A percentile compares a stretch with the other conserved stretches of the same genome.
Evolutionary conservation across 176 grass and related monocot genomes (phyloP).

Genomic region (Saccharum spontaneum): DNA sequence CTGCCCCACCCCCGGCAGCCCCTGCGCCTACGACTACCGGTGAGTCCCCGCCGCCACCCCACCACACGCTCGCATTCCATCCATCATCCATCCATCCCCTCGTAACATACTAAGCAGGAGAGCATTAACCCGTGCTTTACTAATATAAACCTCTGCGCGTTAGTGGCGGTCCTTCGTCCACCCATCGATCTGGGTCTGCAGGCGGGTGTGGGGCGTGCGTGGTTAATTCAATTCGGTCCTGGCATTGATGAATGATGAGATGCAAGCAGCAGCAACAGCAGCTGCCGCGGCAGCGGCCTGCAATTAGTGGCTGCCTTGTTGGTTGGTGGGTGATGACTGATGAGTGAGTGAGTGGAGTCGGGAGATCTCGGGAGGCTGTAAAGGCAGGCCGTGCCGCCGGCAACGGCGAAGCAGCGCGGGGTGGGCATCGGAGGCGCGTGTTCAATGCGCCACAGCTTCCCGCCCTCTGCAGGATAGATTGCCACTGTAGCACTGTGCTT

Average conservation of each 20-base stretch:
- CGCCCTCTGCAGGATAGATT: not conserved
- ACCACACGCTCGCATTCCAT: not conserved
- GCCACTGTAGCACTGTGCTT: not conserved
- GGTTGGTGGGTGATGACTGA: conserved; percentile 36
- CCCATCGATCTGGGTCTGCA: not conserved
- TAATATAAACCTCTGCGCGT: conserved; percentile 1
- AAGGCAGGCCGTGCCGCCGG: not conserved
- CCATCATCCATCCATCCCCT: not conserved
- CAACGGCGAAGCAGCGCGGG: conserved; percentile 11
- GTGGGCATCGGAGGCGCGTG: conserved; percentile 21
- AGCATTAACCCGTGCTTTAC: conserved; percentile 32
- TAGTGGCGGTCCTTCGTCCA: conserved; percentile 3
- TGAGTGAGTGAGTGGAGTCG: not conserved
- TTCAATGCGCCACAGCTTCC: conserved; percentile 39
- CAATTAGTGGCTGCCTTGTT: conserved; percentile 44
- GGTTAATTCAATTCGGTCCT: conserved; percentile 21
- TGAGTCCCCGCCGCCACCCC: conserved; percentile 11
- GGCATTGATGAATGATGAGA: conserved; percentile 41
- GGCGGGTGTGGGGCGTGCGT: conserved; percentile 21
- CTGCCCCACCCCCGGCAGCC: conserved; percentile 51
- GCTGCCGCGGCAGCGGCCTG: conserved; percentile 10
- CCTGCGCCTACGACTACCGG: conserved; percentile 81
- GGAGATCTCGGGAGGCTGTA: conserved; percentile 28
- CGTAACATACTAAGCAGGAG: not conserved
- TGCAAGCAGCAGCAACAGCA: conserved; percentile 11